These are phyloP conservation scores for Blastobotrys chiropterorum DNA, from an alignment of 805 yeast genomes.

Conservation along the genomic window DNA sequence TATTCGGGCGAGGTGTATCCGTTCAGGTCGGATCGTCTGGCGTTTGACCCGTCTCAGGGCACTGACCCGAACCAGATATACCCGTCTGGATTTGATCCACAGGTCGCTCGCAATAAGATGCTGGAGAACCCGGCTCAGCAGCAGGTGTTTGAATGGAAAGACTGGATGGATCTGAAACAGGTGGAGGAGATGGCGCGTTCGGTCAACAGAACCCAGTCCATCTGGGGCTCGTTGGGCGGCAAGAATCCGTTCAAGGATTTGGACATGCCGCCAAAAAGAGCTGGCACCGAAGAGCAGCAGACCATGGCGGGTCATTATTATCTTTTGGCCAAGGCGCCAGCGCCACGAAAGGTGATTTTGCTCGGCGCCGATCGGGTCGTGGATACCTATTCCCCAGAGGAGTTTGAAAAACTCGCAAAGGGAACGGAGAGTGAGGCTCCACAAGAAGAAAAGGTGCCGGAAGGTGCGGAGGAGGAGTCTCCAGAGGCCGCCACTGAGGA, in stretches of 20 bases:
- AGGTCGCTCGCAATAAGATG: conserved; percentile 5
- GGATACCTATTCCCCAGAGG: conserved; percentile 5
- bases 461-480: conserved; percentile 10
- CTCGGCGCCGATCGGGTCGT: conserved; percentile 16
- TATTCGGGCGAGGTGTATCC: conserved; percentile 11
- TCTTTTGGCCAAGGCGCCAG: conserved; percentile 12
- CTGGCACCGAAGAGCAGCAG: conserved; percentile 14
- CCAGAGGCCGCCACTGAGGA: conserved; percentile 6
- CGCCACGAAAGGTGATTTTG: conserved; percentile 16
- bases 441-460: too few species aligned
- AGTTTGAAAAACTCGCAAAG: not conserved
- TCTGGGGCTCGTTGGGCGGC: conserved; percentile 5
- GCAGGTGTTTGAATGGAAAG: conserved; percentile 24
- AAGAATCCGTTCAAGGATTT: conserved; percentile 10
- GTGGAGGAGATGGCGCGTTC: conserved; percentile 10
- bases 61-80: conserved; percentile 1
- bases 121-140: conserved; percentile 5
- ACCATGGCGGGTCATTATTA: conserved; percentile 16
- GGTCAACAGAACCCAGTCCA: conserved; percentile 3
- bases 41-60: not conserved
- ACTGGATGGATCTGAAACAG: conserved; percentile 26
- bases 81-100: conserved; percentile 11
- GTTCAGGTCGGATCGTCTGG: not conserved
- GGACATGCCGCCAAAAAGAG: conserved; percentile 11
- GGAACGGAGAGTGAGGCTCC: too few species aligned